A percentile compares a stretch with the other conserved stretches of the same genome.
Conservation (phyloP, 371 early-diverging fungal species). For the Apophysomyces elegans region DNA sequence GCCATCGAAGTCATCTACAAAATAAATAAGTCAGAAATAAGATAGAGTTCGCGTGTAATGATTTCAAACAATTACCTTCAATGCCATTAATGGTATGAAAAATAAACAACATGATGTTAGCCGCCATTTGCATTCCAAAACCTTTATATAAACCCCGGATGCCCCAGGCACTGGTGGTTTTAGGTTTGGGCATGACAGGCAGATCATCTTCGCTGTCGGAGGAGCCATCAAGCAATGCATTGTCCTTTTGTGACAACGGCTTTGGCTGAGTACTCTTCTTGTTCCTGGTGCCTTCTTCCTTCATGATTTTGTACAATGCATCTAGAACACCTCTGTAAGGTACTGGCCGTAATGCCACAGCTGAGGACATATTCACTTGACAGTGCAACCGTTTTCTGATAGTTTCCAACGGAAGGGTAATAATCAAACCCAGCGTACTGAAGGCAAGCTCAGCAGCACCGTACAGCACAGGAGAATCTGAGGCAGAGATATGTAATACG, state of each 20-base stretch:
- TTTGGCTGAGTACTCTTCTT: constrained; percentile 16
- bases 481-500: constrained; percentile 61
- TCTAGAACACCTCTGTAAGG: constrained; percentile 88
- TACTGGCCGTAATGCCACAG: constrained; percentile 74
- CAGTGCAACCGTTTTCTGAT: constrained; percentile 82
- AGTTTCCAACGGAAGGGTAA: constrained; percentile 89
- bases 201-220: constrained; percentile 28
- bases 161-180: constrained; percentile 57
- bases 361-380: constrained; percentile 53
- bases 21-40: neutral
- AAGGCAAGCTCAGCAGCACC: constrained; percentile 68
- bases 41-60: neutral
- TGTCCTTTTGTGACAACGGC: constrained; percentile 18
- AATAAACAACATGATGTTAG: constrained; percentile 64
- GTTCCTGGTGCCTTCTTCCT: constrained; percentile 82
- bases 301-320: constrained; percentile 77
- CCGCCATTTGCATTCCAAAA: constrained; percentile 69
- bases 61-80: constrained; percentile 35
- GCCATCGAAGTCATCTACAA: neutral
- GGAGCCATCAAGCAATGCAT: neutral
- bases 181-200: constrained; percentile 11
- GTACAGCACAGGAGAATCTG: constrained; percentile 68
- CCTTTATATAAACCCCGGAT: constrained; percentile 82
- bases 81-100: constrained; percentile 58
- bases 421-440: constrained; percentile 66